Conservation (phyloP, 257 asterid genomes). For the Craterostigma plantagineum region DNA sequence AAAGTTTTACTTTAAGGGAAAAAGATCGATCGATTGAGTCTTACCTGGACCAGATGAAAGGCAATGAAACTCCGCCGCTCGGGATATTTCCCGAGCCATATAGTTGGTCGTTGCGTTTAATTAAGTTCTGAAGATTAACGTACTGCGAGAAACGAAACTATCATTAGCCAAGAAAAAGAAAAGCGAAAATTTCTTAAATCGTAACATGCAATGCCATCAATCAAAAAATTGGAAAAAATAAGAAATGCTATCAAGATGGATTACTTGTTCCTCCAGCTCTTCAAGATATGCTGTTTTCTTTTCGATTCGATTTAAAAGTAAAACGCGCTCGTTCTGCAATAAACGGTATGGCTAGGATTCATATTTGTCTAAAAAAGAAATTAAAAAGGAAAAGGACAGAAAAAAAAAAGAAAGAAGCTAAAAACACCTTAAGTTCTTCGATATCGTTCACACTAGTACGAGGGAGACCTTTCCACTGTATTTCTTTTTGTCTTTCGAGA, state of each 20-base stretch:
- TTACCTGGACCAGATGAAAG: slow-evolving; percentile 93
- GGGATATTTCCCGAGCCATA: slow-evolving; percentile 78
- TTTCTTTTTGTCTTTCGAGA: slow-evolving; percentile 91
- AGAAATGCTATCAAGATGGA: slow-evolving; percentile 1
- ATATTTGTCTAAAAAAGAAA: not conserved
- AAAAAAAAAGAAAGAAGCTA: slow-evolving; percentile 3
- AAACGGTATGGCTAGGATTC: not conserved
- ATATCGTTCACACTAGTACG: slow-evolving; percentile 73
- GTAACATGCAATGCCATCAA: no score
- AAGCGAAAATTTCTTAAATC: no score
- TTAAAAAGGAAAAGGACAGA: not conserved
- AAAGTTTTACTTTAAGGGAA: slow-evolving; percentile 1
- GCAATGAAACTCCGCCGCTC: slow-evolving; percentile 76
- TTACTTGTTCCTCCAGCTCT: slow-evolving; percentile 91
- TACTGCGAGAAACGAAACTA: slow-evolving; percentile 24
- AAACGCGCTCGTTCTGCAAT: slow-evolving; percentile 61
- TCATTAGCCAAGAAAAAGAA: no score
- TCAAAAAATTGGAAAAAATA: no score
- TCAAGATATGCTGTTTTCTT: slow-evolving; percentile 81
- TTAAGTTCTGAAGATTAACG: slow-evolving; percentile 60
- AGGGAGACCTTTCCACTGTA: slow-evolving; percentile 98
- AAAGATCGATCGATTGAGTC: slow-evolving; percentile 9
- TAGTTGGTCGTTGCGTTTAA: slow-evolving; percentile 49
- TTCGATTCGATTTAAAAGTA: slow-evolving; percentile 59
- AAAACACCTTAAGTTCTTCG: slow-evolving; percentile 62